Conservation (phyloP, 1,284 basidiomycete species). For the Phenoliferia sp. region DNA sequence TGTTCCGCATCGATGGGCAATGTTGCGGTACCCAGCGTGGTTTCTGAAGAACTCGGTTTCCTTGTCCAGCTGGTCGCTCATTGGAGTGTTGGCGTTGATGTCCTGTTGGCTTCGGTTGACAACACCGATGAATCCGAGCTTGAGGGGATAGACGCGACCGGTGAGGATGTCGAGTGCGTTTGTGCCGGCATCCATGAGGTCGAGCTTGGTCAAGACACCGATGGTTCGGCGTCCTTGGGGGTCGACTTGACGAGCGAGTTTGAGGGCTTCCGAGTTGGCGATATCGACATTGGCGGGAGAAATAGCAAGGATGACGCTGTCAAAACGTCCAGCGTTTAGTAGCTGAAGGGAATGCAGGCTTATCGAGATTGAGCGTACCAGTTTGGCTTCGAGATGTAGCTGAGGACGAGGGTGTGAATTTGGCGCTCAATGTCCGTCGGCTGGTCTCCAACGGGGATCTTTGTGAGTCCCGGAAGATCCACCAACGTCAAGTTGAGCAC, state of each 20-base stretch:
- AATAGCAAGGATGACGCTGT: conserved; percentile 89
- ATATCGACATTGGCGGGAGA: conserved; percentile 97
- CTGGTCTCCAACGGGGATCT: conserved; percentile 79
- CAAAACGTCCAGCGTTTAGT: too few relatives aligned
- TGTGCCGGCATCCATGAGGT: conserved; percentile 98
- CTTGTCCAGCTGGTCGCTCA: conserved; percentile 75
- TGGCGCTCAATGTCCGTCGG: conserved; percentile 90
- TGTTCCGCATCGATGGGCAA: conserved; percentile 95
- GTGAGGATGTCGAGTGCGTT: conserved; percentile 95
- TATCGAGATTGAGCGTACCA: conserved; percentile 54
- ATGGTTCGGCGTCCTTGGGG: conserved; percentile 93
- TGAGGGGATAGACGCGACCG: conserved; percentile 92
- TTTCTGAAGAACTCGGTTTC: conserved; percentile 89
- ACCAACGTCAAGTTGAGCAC: conserved; percentile 94
- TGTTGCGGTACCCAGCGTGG: conserved; percentile 90
- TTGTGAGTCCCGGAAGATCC: conserved; percentile 92
- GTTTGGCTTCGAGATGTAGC: conserved; percentile 95
- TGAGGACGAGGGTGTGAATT: conserved; percentile 86
- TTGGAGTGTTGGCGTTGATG: conserved; percentile 82
- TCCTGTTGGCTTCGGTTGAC: conserved; percentile 98
- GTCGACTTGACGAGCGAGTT: conserved; percentile 90
- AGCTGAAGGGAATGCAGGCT: too few relatives aligned
- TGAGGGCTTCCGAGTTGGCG: conserved; percentile 95
- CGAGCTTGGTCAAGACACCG: conserved; percentile 92
- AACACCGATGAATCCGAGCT: conserved; percentile 95